A percentile compares a stretch with the other conserved stretches of the same genome.
Evolutionary conservation across 2,329 filamentous ascomycete species (phyloP).

Genomic region (Cryphonectria carpinicola): DNA sequence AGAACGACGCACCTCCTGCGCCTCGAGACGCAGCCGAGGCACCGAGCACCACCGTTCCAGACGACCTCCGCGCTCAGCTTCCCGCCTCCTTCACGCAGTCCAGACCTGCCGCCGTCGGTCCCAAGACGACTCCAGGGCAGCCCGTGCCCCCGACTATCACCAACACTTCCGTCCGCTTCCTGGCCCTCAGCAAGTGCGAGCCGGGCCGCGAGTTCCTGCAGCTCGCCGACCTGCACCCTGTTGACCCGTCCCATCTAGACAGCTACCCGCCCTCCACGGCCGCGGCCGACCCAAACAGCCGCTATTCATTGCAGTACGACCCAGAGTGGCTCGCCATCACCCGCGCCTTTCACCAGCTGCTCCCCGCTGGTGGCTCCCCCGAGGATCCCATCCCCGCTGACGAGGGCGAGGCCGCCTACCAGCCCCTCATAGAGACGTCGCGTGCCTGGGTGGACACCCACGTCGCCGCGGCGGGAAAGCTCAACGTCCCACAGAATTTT

Average conservation of each 20-base stretch:
- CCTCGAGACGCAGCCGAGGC: slow-evolving; percentile 31
- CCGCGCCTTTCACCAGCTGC: slow-evolving; percentile 73
- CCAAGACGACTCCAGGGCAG: slow-evolving; percentile 52
- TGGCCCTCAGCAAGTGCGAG: slow-evolving; percentile 90
- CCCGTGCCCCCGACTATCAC: slow-evolving; percentile 72
- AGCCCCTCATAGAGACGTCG: slow-evolving; percentile 68
- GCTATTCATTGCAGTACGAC: slow-evolving; percentile 76
- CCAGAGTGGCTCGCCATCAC: slow-evolving; percentile 95
- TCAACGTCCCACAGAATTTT: slow-evolving; percentile 81
- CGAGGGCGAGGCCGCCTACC: slow-evolving; percentile 71
- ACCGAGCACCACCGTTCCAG: slow-evolving; percentile 50
- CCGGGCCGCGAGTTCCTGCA: slow-evolving; percentile 82
- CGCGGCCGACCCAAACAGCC: slow-evolving; percentile 33
- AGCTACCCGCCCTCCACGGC: slow-evolving; percentile 29
- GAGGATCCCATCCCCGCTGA: slow-evolving; percentile 58
- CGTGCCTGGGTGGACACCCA: slow-evolving; percentile 81
- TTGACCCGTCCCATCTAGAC: slow-evolving; percentile 40
- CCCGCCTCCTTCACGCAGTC: slow-evolving; percentile 71
- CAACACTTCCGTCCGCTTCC: slow-evolving; percentile 80
- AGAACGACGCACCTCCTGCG: slow-evolving; percentile 9
- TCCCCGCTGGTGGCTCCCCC: slow-evolving; percentile 60
- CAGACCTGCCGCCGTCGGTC: slow-evolving; percentile 52
- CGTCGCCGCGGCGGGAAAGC: slow-evolving; percentile 62
- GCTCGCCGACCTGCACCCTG: slow-evolving; percentile 65
- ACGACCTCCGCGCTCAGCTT: slow-evolving; percentile 72